Percentiles rank a stretch among this genome's conserved stretches.
These are phyloP conservation scores for Casuarina glauca DNA, from an alignment of 306 rosid genomes.

Conservation along the genomic window DNA sequence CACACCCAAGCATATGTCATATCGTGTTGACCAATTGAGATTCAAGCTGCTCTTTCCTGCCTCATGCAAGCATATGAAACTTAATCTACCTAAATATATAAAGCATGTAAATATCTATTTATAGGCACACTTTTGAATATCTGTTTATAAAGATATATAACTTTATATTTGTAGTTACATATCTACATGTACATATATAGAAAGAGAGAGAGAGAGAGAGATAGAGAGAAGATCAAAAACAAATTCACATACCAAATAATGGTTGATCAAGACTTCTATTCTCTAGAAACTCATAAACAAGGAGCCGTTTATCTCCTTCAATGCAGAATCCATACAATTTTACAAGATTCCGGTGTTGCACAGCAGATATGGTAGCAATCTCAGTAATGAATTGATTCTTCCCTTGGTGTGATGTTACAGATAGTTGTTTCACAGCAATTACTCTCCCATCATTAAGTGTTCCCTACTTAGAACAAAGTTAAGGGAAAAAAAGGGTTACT, in stretches of 20 bases:
- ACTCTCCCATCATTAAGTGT: conserved; percentile 72
- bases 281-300: conserved; percentile 77
- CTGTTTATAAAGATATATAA: no score
- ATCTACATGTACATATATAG: no score
- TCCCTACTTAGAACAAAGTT: conserved; percentile 46
- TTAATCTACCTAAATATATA: neutral
- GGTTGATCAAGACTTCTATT: conserved; percentile 32
- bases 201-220: no score
- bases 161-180: no score
- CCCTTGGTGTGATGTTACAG: conserved; percentile 79
- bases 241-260: conserved; percentile 54
- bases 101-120: neutral
- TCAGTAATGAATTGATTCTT: conserved; percentile 75
- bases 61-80: neutral
- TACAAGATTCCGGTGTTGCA: conserved; percentile 83
- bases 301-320: conserved; percentile 66
- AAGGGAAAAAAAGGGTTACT: no score
- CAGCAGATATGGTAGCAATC: conserved; percentile 80
- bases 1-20: conserved; percentile 62
- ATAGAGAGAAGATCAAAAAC: no score
- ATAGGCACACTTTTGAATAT: no score
- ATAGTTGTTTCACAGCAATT: conserved; percentile 80
- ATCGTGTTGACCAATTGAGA: conserved; percentile 68
- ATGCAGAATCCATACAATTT: conserved; percentile 72
- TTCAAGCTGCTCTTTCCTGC: neutral